Percentiles rank a stretch among this genome's conserved stretches.
phyloP scores from a whole-genome alignment of 2,329 filamentous ascomycete species.

The Scopulariopsis brevicaulis region DNA sequence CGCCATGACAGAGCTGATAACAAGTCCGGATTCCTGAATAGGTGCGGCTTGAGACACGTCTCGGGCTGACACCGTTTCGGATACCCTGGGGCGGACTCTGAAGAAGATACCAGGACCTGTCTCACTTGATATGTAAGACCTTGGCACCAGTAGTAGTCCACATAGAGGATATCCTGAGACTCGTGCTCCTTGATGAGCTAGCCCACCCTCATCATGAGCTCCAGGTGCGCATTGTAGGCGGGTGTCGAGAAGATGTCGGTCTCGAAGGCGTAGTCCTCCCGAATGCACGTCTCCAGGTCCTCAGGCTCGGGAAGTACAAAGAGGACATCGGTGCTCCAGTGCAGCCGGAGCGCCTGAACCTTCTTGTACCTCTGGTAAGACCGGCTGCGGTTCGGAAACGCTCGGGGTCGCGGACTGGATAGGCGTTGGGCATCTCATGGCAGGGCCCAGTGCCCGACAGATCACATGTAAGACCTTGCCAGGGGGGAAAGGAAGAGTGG shows the following conservation, averaged over 20 bases:
- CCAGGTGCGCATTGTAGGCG: constrained; percentile 44
- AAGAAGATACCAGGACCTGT: too few relatives aligned
- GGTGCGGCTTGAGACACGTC: too few relatives aligned
- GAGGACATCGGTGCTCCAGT: constrained; percentile 47
- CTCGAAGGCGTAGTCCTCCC: constrained; percentile 42
- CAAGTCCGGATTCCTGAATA: too few relatives aligned
- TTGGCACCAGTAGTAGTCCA: constrained; percentile 51
- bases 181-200: constrained; percentile 46
- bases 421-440: neutral
- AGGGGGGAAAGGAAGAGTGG: too few relatives aligned
- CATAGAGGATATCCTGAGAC: constrained; percentile 40
- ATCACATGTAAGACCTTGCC: too few relatives aligned
- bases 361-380: constrained; percentile 42
- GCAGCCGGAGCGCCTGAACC: constrained; percentile 40
- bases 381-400: constrained; percentile 43
- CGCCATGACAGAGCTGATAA: too few relatives aligned
- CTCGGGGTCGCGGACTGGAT: constrained; percentile 38
- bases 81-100: too few relatives aligned
- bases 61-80: too few relatives aligned
- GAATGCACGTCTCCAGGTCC: constrained; percentile 41
- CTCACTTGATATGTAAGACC: too few relatives aligned
- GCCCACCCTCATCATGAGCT: constrained; percentile 44
- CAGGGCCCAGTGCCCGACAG: neutral
- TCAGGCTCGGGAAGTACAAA: constrained; percentile 49
- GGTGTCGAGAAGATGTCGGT: constrained; percentile 48